These are phyloP conservation scores for Gossypium aridum DNA, from an alignment of 441 rosid genomes.

Conservation along the genomic window DNA sequence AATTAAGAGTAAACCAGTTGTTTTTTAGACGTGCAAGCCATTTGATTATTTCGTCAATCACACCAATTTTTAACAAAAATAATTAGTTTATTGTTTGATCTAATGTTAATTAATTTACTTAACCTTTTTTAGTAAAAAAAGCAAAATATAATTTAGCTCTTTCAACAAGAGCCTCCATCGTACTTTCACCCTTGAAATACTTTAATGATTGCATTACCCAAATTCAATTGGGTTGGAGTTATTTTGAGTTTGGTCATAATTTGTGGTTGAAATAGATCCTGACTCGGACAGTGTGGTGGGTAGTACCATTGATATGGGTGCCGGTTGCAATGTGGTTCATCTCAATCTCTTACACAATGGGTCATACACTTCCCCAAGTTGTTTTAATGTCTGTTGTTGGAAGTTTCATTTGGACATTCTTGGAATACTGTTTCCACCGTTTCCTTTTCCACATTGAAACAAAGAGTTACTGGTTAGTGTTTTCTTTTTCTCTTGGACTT, in stretches of 20 bases:
- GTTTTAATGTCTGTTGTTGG: constrained; percentile 54
- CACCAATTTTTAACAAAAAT: no score
- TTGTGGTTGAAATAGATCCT: constrained; percentile 49
- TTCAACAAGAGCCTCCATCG: no score
- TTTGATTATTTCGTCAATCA: no score
- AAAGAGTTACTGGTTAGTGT: constrained; percentile 71
- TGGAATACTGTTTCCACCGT: constrained; percentile 89
- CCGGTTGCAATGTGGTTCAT: constrained; percentile 72
- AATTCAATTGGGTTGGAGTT: no score
- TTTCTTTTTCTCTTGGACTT: not conserved
- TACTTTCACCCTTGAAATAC: no score
- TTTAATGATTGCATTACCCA: no score
- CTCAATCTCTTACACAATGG: constrained; percentile 55
- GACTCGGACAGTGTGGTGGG: constrained; percentile 95
- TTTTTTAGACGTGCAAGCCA: no score
- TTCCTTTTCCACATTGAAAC: constrained; percentile 91
- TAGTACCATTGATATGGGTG: constrained; percentile 84
- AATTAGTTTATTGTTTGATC: rapidly evolving
- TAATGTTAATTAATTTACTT: rapidly evolving
- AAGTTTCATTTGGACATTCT: constrained; percentile 68
- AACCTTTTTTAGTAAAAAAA: no score
- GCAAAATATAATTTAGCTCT: rapidly evolving
- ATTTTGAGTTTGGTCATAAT: not conserved
- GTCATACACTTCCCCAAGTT: constrained; percentile 47
- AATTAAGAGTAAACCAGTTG: no score